Evolutionary conservation across 345 rosid genomes (phyloP), one percentile per base, ranked within the genome.

Genomic region (Aquilaria sinensis): DNA sequence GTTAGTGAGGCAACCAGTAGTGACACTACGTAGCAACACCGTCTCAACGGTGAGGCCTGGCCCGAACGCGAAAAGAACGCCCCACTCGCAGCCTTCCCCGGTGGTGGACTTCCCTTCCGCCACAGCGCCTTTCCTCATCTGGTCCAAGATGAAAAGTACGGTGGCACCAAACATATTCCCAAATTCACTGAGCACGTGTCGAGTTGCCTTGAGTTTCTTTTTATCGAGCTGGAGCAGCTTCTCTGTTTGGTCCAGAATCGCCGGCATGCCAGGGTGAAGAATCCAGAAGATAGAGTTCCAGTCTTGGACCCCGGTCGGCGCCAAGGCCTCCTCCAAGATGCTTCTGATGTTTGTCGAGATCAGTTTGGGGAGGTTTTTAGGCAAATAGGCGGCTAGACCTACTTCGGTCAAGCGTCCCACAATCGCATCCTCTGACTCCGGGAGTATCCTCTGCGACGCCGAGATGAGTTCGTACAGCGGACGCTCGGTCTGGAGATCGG

Each of bases 231-330:
- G 34, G 23, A 59, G 62, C 47, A 29, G 43, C 14, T 15, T 23
- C 45, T 58, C 62, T 0, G 23, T 58, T 12, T 37, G 31, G 62
- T 59, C 62, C 0, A 59, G 33, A 46, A 59, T 58, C 11, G 31
- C 50, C n/a, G 15, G 43, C 14, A 50, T 51, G 12, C 32, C 51
- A 2, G 52, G 62, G 45, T 59, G 51, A 59, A 59, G 31, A 4
- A 47, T 16, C 62, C 62, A 59, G 45, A 59, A 59, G 32, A 59
- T 37, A 0, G 52, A 47, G 62, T 47, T 59, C 52, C 62, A 59
- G 12, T 59, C 62, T 0, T 29, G 7, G 7, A 23, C 7, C 2
- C 13, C 30, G 1, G 12, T 59, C 1, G 14, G 62, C 32, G 51
- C 47, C 29, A 59, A 43, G 5, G 51, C 52, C 47, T 59, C 8